Percentiles rank a stretch among this genome's conserved stretches.
phyloP scores from a whole-genome alignment of 139 green algal species.

The Asterochloris sp. region DNA sequence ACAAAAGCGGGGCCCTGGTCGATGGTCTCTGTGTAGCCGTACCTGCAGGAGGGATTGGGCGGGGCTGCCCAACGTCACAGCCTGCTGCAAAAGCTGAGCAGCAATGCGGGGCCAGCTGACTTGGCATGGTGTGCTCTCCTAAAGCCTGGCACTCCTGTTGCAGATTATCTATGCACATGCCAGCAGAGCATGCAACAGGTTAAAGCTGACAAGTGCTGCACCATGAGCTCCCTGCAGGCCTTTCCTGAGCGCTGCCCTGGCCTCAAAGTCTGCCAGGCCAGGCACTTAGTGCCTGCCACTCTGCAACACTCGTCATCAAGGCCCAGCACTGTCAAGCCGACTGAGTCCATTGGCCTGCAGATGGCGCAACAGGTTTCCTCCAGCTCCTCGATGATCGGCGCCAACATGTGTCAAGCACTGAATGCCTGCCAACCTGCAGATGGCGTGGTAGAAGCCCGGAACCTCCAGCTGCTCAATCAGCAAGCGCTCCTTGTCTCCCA shows the following conservation, averaged over 20 bases:
- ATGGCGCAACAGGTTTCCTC: too few species aligned
- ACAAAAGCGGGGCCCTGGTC: constrained; percentile 20
- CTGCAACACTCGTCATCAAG: too few species aligned
- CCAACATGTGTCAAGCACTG: neutral
- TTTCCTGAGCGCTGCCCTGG: too few species aligned
- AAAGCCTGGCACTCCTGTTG: neutral
- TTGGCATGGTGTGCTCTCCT: neutral
- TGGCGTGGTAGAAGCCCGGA: constrained; percentile 27
- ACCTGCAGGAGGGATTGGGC: constrained; percentile 1
- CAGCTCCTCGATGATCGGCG: neutral
- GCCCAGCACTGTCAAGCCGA: too few species aligned
- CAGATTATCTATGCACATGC: neutral
- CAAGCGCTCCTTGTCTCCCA: constrained; percentile 21
- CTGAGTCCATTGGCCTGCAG: too few species aligned
- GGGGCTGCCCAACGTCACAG: neutral
- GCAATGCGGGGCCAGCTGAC: neutral
- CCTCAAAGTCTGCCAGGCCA: too few species aligned
- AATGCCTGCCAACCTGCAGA: constrained; percentile 18
- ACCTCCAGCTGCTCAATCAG: constrained; percentile 25
- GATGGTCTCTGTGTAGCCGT: constrained; percentile 23
- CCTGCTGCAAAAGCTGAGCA: neutral
- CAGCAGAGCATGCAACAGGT: neutral
- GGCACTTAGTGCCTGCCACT: too few species aligned
- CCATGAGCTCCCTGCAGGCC: too few species aligned
- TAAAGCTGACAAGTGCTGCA: neutral